Evolutionary conservation across 2,329 filamentous ascomycete species (phyloP).

Genomic region (Talaromyces sp.): DNA sequence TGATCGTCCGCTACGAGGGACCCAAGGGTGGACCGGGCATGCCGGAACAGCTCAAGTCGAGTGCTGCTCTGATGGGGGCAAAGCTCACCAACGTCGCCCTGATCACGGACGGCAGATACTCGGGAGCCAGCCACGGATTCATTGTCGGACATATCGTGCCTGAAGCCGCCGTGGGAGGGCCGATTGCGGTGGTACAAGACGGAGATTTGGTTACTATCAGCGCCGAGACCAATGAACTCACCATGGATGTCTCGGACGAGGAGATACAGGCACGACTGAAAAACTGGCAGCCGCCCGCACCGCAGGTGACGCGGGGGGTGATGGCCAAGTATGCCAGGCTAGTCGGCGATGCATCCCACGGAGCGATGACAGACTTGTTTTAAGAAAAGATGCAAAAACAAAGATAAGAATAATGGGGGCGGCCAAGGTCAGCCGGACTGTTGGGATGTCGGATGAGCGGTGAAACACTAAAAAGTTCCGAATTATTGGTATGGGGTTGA

Average conservation of each 20-base stretch:
- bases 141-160: conserved; percentile 91
- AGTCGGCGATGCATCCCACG: conserved; percentile 87
- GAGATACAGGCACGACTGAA: conserved; percentile 62
- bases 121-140: conserved; percentile 83
- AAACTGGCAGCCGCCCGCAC: conserved; percentile 66
- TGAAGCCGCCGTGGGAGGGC: conserved; percentile 82
- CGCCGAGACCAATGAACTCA: conserved; percentile 66
- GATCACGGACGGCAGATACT: conserved; percentile 88
- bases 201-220: conserved; percentile 85
- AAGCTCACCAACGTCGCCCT: conserved; percentile 81
- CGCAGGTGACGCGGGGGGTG: conserved; percentile 72
- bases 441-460: background rate
- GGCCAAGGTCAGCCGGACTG: background rate
- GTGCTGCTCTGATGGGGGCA: conserved; percentile 87
- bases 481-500: background rate
- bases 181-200: conserved; percentile 74
- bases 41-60: conserved; percentile 89
- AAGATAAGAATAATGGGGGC: background rate
- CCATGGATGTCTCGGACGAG: conserved; percentile 66
- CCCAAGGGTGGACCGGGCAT: conserved; percentile 92
- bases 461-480: background rate
- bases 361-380: conserved; percentile 72
- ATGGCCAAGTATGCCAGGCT: conserved; percentile 85
- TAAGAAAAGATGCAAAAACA: background rate
- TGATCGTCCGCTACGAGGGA: conserved; percentile 90